Evolutionary conservation across 2,329 filamentous ascomycete genomes (phyloP), one percentile per base, ranked within the genome.

Genomic region (Tolypocladium paradoxum): DNA sequence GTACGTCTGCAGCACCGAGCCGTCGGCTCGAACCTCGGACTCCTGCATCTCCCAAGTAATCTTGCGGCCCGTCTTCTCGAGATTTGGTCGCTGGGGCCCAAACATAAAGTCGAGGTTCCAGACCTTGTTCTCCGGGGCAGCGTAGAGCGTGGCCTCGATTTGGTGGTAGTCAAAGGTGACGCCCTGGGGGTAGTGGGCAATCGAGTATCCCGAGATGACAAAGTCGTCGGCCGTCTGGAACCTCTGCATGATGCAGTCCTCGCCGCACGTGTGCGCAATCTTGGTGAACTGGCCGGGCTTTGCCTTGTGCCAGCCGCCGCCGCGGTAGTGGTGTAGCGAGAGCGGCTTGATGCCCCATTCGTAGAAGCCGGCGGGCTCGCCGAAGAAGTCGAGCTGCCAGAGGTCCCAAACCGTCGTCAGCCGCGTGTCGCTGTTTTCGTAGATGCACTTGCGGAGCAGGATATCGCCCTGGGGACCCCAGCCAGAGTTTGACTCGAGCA

Each of bases 311-410:
- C 78, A 82, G 53, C 76, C 74, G 45, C 77, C 76, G 48, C 79
- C 78, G 60, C 82, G 82, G 72, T 82, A 84, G 69, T 85, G 81
- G 65, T 85, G 82, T 24, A 85, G 72, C 8, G 78, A 82, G 24
- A 84, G 70, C 1, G 82, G 81, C 57, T 76, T 74, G 57, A 81
- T 74, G 33, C 79, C 79, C 38, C 77, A 76, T 67, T 85, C 82
- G 65, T 84, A 85, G 66, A 84, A 83, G 5, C 82, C 82, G 0
- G 79, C 79, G 4, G 80, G 77, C 61, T 84, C 79, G 48, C 76
- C 77, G 54, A 76, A 73, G 48, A 85, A 69, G 61, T 85, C 82
- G 27, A 84, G 71, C 63, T 84, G 82, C 69, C 77, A 83, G 14
- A 85, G 71, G 36, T 79, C 77, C 60, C 75, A 74, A 53, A 84